Evolutionary conservation across 306 rosid genomes (phyloP), one percentile per base, ranked within the genome.

Genomic region (Medicago ruthenica): DNA sequence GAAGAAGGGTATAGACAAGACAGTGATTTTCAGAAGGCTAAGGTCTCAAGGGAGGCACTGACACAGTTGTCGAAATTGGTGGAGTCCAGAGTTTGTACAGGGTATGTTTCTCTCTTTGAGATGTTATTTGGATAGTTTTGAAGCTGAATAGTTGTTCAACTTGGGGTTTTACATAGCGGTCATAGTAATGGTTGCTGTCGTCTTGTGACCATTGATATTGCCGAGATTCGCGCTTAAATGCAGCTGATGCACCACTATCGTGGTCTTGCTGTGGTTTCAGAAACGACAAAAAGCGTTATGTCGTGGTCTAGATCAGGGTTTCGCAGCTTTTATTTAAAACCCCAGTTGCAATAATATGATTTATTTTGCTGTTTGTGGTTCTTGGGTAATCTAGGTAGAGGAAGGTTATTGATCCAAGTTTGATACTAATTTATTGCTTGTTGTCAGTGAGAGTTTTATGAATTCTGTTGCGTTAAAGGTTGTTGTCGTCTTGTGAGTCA

Each of bases 31-130:
- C 93, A 81, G 53, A 80, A 73, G 72, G 84, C 84, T 48, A 85
- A 67, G 82, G 66, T 82, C 27, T 79, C 89, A 62, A 90, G 90
- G 87, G 92, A 92, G 67, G 89, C 91, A 68, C 73, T 92, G 76
- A 71, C 80, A 13, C 92, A 83, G 77, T 93, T 96, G 79, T 85
- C 85, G 9, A 83, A 83, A 58, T 65, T 84, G 80, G 90, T 85
- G 61, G 88, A 86, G 53, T 89, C 86, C 7, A 86, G 87, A 81
- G 72, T 92, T 71, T 82, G 75, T 7, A 24, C 81, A 62, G 89
- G 97, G 97, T 90, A 59, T 69, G 81, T 64, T 63, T 54, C 76
- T 79, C 73, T 68, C 13, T 71, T 61, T 61, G 15, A 67, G n/a
- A n/a, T 80, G 64, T 22, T 59, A 7, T 27, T 44, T 4, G 22